Evolutionary conservation across 2,329 filamentous ascomycete genomes (phyloP).

Genomic region (Penicillium vulpinum): DNA sequence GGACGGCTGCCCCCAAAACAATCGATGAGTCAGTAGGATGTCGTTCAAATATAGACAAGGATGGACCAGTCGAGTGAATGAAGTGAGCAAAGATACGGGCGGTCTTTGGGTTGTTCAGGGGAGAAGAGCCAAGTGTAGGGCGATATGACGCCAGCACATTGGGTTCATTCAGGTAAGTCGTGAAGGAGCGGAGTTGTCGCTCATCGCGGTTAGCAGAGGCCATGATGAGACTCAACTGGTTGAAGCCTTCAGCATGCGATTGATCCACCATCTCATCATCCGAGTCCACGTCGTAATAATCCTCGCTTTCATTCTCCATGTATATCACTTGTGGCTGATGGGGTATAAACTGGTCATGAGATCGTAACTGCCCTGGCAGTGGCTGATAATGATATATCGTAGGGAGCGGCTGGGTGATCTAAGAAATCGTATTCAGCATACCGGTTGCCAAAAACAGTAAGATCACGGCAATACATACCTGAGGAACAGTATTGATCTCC

Average conservation of each 20-base stretch:
- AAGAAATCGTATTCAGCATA: neutral
- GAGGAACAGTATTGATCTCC: neutral
- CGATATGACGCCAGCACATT: constrained; percentile 64
- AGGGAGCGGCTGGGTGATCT: constrained; percentile 4
- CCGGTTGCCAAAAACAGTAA: neutral
- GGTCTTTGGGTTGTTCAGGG: constrained; percentile 76
- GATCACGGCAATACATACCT: neutral
- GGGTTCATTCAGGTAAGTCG: constrained; percentile 49
- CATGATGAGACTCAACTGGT: constrained; percentile 47
- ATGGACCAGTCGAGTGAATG: constrained; percentile 81
- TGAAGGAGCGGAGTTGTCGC: constrained; percentile 51
- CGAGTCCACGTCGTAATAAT: constrained; percentile 62
- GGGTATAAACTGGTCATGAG: constrained; percentile 10
- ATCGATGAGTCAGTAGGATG: constrained; percentile 71
- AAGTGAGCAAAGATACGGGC: constrained; percentile 89
- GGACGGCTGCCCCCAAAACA: constrained; percentile 63
- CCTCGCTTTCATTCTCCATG: constrained; percentile 59
- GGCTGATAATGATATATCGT: constrained; percentile 16
- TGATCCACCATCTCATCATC: constrained; percentile 58
- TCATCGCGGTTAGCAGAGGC: constrained; percentile 47
- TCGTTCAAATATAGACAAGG: constrained; percentile 83
- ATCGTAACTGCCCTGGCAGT: constrained; percentile 3
- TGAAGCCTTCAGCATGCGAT: constrained; percentile 35
- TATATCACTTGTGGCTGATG: constrained; percentile 30
- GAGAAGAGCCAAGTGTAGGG: constrained; percentile 65